Percentiles rank a stretch among this genome's conserved stretches.
These are phyloP conservation scores for Stephanodiscus triporus DNA, from an alignment of 108 stramenopile genomes.

Conservation along the genomic window DNA sequence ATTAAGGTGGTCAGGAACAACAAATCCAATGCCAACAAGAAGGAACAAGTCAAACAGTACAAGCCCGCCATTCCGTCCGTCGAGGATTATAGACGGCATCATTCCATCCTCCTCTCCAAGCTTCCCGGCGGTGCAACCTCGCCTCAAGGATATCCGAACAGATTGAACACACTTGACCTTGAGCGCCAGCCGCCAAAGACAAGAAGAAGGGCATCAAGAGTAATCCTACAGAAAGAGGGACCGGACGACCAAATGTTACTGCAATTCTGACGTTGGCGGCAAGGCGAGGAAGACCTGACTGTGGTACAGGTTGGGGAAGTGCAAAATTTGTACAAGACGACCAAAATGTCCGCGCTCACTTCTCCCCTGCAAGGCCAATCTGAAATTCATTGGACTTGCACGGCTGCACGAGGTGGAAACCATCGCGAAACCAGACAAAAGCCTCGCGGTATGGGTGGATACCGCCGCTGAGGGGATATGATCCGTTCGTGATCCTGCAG, in stretches of 20 bases:
- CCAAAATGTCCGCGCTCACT: too few relatives aligned
- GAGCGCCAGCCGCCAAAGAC: constrained; percentile 4
- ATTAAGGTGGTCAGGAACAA: not conserved
- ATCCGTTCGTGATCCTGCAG: constrained; percentile 18
- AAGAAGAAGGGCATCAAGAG: too few relatives aligned
- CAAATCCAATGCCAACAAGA: not conserved
- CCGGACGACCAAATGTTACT: too few relatives aligned
- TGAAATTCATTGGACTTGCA: constrained; percentile 13
- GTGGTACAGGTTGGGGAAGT: too few relatives aligned
- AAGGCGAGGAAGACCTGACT: too few relatives aligned
- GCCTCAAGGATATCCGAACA: too few relatives aligned
- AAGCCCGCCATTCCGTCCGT: not conserved
- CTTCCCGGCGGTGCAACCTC: too few relatives aligned
- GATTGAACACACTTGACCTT: too few relatives aligned
- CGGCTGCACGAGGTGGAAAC: constrained; percentile 19
- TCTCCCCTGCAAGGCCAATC: constrained; percentile 12
- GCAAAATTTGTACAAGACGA: too few relatives aligned
- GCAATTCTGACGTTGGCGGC: too few relatives aligned
- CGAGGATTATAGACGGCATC: not conserved
- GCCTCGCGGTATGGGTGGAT: constrained; percentile 18
- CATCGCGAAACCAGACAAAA: constrained; percentile 11
- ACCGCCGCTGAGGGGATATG: constrained; percentile 17
- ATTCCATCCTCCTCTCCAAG: not conserved
- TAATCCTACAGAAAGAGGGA: too few relatives aligned
- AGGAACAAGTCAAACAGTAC: not conserved